These are phyloP conservation scores for Phytophthora foliorum DNA, from an alignment of 352 stramenopile genomes.

Conservation along the genomic window DNA sequence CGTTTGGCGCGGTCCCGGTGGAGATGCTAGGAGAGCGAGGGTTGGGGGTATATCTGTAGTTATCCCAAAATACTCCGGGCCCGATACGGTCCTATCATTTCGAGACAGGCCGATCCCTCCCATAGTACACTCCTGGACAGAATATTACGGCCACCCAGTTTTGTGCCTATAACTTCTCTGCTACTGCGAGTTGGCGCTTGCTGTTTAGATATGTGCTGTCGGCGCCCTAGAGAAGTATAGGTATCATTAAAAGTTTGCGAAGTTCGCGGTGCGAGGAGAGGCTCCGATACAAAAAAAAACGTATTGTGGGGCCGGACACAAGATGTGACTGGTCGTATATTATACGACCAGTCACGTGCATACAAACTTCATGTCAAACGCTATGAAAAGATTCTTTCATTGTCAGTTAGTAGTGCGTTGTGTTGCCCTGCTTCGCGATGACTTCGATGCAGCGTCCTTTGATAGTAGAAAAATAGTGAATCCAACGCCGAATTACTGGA, in stretches of 20 bases:
- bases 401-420: not conserved
- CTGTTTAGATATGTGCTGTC: conserved; percentile 11
- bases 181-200: conserved; percentile 5
- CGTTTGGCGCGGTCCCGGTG: too few species aligned
- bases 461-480: too few species aligned
- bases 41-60: too few species aligned
- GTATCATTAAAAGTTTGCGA: conserved; percentile 5
- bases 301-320: not conserved
- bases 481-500: too few species aligned
- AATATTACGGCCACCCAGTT: not conserved
- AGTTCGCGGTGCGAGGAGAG: not conserved
- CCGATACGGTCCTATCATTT: too few species aligned
- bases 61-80: too few species aligned
- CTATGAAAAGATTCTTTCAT: not conserved
- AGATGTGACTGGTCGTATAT: too few species aligned
- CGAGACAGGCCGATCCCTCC: too few species aligned
- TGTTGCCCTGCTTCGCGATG: too few species aligned
- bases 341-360: not conserved
- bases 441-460: too few species aligned
- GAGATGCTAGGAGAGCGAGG: too few species aligned
- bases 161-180: conserved; percentile 2
- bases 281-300: not conserved
- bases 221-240: not conserved
- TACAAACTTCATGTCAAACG: not conserved
- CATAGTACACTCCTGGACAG: conserved; percentile 2